Evolutionary conservation across 2,329 filamentous ascomycete genomes (phyloP).

Genomic region (Fusarium poae): DNA sequence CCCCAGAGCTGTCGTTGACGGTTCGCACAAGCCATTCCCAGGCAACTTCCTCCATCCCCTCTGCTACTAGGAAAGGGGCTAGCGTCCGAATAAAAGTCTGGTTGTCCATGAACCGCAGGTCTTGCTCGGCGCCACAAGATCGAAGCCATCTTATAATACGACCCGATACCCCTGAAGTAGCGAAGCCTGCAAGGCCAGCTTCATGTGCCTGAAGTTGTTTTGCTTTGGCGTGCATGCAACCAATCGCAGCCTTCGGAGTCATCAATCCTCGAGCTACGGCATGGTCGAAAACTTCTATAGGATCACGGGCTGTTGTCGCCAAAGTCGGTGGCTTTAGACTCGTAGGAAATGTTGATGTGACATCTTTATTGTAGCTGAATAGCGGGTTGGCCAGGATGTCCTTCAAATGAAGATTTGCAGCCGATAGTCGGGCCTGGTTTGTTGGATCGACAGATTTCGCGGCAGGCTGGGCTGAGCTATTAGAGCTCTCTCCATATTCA

Average conservation of each 20-base stretch:
- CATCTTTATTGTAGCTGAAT: conserved; percentile 57
- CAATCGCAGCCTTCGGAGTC: conserved; percentile 65
- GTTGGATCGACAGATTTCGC: conserved; percentile 37
- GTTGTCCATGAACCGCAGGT: conserved; percentile 61
- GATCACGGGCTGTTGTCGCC: conserved; percentile 53
- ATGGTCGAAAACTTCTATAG: conserved; percentile 68
- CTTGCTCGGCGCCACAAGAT: conserved; percentile 61
- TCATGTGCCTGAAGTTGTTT: conserved; percentile 56
- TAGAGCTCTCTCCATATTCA: conserved; percentile 64
- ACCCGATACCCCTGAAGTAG: conserved; percentile 59
- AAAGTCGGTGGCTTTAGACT: conserved; percentile 21
- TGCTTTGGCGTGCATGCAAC: conserved; percentile 65
- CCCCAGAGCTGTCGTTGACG: conserved; percentile 48
- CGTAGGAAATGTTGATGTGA: conserved; percentile 37
- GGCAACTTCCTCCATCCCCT: conserved; percentile 63
- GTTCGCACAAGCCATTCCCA: conserved; percentile 67
- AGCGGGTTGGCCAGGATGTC: conserved; percentile 70
- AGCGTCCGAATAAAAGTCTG: conserved; percentile 57
- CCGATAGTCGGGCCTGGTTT: conserved; percentile 54
- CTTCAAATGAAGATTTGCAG: conserved; percentile 63
- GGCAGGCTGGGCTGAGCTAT: conserved; percentile 38
- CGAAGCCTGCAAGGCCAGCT: conserved; percentile 50
- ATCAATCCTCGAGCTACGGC: conserved; percentile 69
- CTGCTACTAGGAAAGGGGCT: conserved; percentile 65
- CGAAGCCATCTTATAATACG: conserved; percentile 68